phyloP scores from a whole-genome alignment of 2,329 filamentous ascomycete species.

The Aspergillus pseudoviridinutans region DNA sequence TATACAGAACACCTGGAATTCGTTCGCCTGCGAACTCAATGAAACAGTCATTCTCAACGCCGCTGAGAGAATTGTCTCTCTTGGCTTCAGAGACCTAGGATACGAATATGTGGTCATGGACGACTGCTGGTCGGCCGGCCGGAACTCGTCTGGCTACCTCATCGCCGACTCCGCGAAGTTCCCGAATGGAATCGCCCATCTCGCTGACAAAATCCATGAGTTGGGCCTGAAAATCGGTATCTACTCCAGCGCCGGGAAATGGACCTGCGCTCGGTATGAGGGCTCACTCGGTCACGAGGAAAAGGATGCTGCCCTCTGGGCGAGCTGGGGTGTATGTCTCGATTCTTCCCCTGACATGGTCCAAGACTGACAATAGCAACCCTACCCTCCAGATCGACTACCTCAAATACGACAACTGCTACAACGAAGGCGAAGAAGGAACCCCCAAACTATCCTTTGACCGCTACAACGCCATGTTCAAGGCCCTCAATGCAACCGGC shows the following conservation, averaged over 20 bases:
- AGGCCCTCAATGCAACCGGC: slow-evolving; percentile 47
- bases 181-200: slow-evolving; percentile 46
- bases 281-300: slow-evolving; percentile 50
- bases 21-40: slow-evolving; percentile 43
- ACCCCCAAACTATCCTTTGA: slow-evolving; percentile 44
- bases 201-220: slow-evolving; percentile 47
- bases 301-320: slow-evolving; percentile 51
- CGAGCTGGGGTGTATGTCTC: slow-evolving; percentile 46
- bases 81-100: slow-evolving; percentile 43
- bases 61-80: slow-evolving; percentile 39
- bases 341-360: background rate
- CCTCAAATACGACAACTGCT: slow-evolving; percentile 57
- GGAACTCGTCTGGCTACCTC: slow-evolving; percentile 43
- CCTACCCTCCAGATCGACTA: slow-evolving; percentile 33
- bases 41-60: slow-evolving; percentile 43
- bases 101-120: slow-evolving; percentile 50
- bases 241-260: slow-evolving; percentile 42
- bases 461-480: slow-evolving; percentile 47
- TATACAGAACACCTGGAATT: slow-evolving; percentile 35
- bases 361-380: background rate
- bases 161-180: slow-evolving; percentile 42
- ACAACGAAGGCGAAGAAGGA: slow-evolving; percentile 50
- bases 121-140: slow-evolving; percentile 50
- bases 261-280: slow-evolving; percentile 32
- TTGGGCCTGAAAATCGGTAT: slow-evolving; percentile 52